A percentile compares a stretch with the other conserved stretches of the same genome.
phyloP scores from a whole-genome alignment of 306 rosid species.

The Sicyos edulis region DNA sequence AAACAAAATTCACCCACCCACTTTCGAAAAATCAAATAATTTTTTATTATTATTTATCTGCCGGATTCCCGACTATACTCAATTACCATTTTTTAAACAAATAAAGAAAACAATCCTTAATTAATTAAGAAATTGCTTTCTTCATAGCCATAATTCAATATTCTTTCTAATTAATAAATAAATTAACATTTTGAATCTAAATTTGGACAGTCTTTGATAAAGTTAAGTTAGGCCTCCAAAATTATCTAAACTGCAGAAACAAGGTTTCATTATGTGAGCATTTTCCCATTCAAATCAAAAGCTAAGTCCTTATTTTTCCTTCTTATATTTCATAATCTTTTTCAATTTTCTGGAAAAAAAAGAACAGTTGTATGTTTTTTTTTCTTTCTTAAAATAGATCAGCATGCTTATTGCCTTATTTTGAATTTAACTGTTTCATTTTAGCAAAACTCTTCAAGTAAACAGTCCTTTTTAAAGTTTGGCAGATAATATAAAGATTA shows the following conservation, averaged over 20 bases:
- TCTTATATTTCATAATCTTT: conserved; percentile 29
- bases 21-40: conserved; percentile 19
- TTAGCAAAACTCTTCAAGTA: conserved; percentile 20
- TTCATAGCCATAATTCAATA: conserved; percentile 38
- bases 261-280: conserved; percentile 45
- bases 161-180: conserved; percentile 21
- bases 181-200: conserved; percentile 46
- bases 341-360: conserved; percentile 23
- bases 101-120: conserved; percentile 34
- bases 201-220: conserved; percentile 56
- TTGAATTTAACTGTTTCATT: conserved; percentile 27
- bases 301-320: conserved; percentile 13
- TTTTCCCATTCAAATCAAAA: conserved; percentile 53
- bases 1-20: conserved; percentile 16
- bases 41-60: conserved; percentile 15
- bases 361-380: conserved; percentile 11
- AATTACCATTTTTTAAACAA: conserved; percentile 32
- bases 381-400: conserved; percentile 25
- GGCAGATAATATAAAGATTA: conserved; percentile 19
- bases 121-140: conserved; percentile 24
- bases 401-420: conserved; percentile 22
- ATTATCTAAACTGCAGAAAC: conserved; percentile 57
- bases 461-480: conserved; percentile 14
- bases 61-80: conserved; percentile 24
- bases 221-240: conserved; percentile 67